A percentile compares a stretch with the other conserved stretches of the same genome.
phyloP scores from a whole-genome alignment of 2,329 filamentous ascomycete species.

The Teratosphaeria pseudoeucalypti region DNA sequence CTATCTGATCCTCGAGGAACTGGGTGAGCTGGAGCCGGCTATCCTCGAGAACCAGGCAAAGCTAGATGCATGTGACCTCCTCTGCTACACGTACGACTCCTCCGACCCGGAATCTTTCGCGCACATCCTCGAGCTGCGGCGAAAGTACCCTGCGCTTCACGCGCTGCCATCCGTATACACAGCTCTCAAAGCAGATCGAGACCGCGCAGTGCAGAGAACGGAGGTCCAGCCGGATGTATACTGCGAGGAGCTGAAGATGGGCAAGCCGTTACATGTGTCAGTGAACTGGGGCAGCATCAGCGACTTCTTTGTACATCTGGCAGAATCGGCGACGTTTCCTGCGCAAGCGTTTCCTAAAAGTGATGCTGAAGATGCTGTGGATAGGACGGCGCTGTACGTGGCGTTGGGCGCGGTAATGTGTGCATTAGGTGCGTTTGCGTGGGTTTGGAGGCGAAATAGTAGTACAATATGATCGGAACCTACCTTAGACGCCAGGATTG shows the following conservation, averaged over 20 bases:
- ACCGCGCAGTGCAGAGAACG: slow-evolving; percentile 91
- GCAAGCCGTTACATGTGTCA: slow-evolving; percentile 84
- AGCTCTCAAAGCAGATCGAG: slow-evolving; percentile 86
- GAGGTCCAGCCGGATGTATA: slow-evolving; percentile 89
- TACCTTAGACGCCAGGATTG: neutral
- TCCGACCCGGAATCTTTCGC: slow-evolving; percentile 93
- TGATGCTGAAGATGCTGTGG: slow-evolving; percentile 56
- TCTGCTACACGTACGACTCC: slow-evolving; percentile 95
- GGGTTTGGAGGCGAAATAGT: slow-evolving; percentile 47
- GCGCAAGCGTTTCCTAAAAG: slow-evolving; percentile 80
- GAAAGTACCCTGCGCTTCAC: slow-evolving; percentile 71
- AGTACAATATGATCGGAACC: neutral
- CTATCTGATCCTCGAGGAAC: slow-evolving; percentile 89
- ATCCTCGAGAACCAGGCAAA: slow-evolving; percentile 87
- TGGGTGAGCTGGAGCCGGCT: slow-evolving; percentile 89
- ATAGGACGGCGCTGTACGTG: slow-evolving; percentile 77
- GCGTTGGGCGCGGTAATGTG: slow-evolving; percentile 62
- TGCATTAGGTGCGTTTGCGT: slow-evolving; percentile 47
- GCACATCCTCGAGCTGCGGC: slow-evolving; percentile 73
- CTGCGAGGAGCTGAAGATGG: slow-evolving; percentile 75
- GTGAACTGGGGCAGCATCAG: slow-evolving; percentile 90
- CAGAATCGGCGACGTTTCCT: slow-evolving; percentile 84
- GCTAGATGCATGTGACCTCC: slow-evolving; percentile 81
- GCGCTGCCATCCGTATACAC: slow-evolving; percentile 87
- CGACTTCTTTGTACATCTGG: slow-evolving; percentile 83